These are phyloP conservation scores for Gentiana dahurica DNA, from an alignment of 257 asterid species.

Conservation along the genomic window DNA sequence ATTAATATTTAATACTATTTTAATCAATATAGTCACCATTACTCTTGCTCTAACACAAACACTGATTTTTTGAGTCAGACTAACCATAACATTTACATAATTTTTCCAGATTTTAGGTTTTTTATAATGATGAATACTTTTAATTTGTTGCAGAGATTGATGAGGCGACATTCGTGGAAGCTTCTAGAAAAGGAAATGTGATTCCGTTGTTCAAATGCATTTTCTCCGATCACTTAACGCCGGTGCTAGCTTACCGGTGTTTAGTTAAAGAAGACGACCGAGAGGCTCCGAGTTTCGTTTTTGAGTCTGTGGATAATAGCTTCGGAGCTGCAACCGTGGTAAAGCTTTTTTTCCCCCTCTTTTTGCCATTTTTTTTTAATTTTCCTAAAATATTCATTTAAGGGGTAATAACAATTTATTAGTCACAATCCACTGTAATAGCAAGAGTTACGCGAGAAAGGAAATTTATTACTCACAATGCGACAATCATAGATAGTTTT, in stretches of 20 bases:
- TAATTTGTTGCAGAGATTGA: slow-evolving; percentile 32
- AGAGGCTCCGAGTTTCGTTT: slow-evolving; percentile 84
- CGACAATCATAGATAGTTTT: too few relatives aligned
- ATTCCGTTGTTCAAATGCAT: slow-evolving; percentile 63
- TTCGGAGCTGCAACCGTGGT: slow-evolving; percentile 51
- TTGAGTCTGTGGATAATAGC: slow-evolving; percentile 86
- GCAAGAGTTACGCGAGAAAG: too few relatives aligned
- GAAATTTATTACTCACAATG: too few relatives aligned
- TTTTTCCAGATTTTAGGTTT: background rate
- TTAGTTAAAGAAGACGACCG: slow-evolving; percentile 84
- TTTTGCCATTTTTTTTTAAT: too few relatives aligned
- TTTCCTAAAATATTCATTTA: too few relatives aligned
- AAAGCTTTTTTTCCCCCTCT: slow-evolving; percentile 16
- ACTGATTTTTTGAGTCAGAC: background rate
- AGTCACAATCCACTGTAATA: too few relatives aligned
- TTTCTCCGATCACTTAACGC: slow-evolving; percentile 89
- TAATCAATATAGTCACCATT: too few relatives aligned
- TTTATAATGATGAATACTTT: background rate
- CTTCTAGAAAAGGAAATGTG: slow-evolving; percentile 48
- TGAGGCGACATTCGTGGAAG: slow-evolving; percentile 51
- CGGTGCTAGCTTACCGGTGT: slow-evolving; percentile 91
- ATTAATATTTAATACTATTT: too few relatives aligned
- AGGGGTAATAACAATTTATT: too few relatives aligned
- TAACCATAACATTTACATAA: background rate
- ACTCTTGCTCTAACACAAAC: too few relatives aligned